Evolutionary conservation across 1,284 basidiomycete species (phyloP).

Genomic region (Pulveroboletus sp.): DNA sequence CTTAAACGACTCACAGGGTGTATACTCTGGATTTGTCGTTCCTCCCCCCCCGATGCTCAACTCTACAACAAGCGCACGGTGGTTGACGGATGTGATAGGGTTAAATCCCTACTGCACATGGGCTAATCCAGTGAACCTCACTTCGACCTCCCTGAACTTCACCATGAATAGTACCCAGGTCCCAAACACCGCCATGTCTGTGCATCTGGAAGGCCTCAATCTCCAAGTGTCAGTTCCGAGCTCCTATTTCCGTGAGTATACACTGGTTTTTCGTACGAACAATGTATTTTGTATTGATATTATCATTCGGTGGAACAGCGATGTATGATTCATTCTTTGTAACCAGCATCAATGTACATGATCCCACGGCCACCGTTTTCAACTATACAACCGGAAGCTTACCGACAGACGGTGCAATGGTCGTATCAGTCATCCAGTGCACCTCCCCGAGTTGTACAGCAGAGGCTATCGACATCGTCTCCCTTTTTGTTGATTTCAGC

Average conservation of each 20-base stretch:
- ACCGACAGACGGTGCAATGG: constrained; percentile 16
- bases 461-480: constrained; percentile 4
- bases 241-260: constrained; percentile 16
- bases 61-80: constrained; percentile 19
- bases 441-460: constrained; percentile 9
- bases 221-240: constrained; percentile 13
- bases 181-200: constrained; percentile 2
- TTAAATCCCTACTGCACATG: constrained; percentile 26
- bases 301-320: not conserved
- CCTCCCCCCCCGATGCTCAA: constrained; percentile 12
- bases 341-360: constrained; percentile 16
- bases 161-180: constrained; percentile 16
- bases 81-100: constrained; percentile 26
- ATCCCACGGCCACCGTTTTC: constrained; percentile 6
- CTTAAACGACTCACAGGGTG: constrained; percentile 8
- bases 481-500: constrained; percentile 14
- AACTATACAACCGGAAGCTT: constrained; percentile 13
- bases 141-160: constrained; percentile 10
- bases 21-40: constrained; percentile 12
- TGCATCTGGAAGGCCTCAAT: constrained; percentile 5
- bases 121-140: constrained; percentile 23
- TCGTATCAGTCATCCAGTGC: constrained; percentile 18
- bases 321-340: constrained; percentile 5
- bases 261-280: not conserved
- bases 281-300: not conserved